phyloP scores from a whole-genome alignment of 108 stramenopile genomes.

The Fistulifera pelliculosa region DNA sequence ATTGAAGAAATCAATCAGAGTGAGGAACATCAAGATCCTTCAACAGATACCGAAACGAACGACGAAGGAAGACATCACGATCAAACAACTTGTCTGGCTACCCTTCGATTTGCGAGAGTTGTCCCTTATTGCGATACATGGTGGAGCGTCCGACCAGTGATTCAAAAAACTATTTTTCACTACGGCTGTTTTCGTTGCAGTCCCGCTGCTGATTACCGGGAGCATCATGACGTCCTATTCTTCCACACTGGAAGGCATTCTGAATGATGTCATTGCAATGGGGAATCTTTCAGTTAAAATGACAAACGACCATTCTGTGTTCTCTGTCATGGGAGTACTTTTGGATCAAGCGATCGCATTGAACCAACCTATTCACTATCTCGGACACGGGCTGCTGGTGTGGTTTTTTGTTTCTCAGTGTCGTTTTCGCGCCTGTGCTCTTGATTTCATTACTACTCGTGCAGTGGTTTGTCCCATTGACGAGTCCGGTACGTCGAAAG shows the following conservation, averaged over 20 bases:
- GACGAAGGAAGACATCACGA: no score
- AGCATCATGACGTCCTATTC: slow-evolving; percentile 46
- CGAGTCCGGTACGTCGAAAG: not conserved
- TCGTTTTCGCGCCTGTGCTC: slow-evolving; percentile 58
- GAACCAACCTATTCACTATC: slow-evolving; percentile 24
- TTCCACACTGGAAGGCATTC: slow-evolving; percentile 50
- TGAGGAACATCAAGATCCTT: no score
- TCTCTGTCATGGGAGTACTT: slow-evolving; percentile 42
- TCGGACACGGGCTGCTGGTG: slow-evolving; percentile 53
- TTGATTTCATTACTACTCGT: slow-evolving; percentile 30
- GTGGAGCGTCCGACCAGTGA: no score
- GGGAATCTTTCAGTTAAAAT: slow-evolving; percentile 57
- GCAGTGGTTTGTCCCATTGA: slow-evolving; percentile 49
- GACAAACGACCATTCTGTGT: slow-evolving; percentile 40
- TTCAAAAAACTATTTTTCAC: no score
- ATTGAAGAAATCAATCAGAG: no score
- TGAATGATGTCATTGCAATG: slow-evolving; percentile 62
- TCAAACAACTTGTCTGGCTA: no score
- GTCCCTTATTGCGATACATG: no score
- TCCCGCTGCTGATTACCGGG: slow-evolving; percentile 38
- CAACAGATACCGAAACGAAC: no score
- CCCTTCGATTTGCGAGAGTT: no score
- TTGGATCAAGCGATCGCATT: slow-evolving; percentile 62
- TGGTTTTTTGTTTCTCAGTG: slow-evolving; percentile 42
- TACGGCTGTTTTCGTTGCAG: slow-evolving; percentile 10